Conservation (phyloP, 345 rosid genomes). For the Geranium brycei region DNA sequence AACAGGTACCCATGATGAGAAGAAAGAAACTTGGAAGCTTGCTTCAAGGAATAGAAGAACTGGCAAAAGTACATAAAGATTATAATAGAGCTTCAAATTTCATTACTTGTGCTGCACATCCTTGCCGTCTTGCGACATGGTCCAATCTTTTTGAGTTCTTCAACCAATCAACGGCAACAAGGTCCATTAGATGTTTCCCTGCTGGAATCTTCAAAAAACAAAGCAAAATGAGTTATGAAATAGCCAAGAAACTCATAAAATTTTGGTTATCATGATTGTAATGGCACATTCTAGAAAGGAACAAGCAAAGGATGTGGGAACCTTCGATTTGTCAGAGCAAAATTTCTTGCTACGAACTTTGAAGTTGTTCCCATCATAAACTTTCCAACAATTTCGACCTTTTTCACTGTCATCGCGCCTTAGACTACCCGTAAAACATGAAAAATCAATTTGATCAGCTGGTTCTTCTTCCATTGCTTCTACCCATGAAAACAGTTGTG, state of each 20-base stretch:
- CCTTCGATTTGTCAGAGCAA: conserved; percentile 84
- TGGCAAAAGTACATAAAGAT: background rate
- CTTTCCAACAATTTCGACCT: conserved; percentile 80
- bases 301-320: conserved; percentile 12
- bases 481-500: conserved; percentile 7
- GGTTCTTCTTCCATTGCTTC: conserved; percentile 66
- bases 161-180: conserved; percentile 99
- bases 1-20: background rate
- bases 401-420: conserved; percentile 73
- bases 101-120: conserved; percentile 87
- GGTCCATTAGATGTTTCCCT: conserved; percentile 95
- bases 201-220: conserved; percentile 60
- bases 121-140: conserved; percentile 84
- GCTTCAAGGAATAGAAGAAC: background rate
- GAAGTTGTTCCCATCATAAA: conserved; percentile 82
- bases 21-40: background rate
- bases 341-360: conserved; percentile 89
- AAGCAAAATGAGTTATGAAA: background rate
- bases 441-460: conserved; percentile 55
- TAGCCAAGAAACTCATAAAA: conserved; percentile 6
- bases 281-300: conserved; percentile 2
- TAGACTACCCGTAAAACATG: conserved; percentile 74
- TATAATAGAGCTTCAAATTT: conserved; percentile 3
- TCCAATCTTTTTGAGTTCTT: conserved; percentile 93
- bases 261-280: background rate